These are phyloP conservation scores for Sporothrix protearum DNA, from an alignment of 2,329 filamentous ascomycete genomes.

Conservation along the genomic window DNA sequence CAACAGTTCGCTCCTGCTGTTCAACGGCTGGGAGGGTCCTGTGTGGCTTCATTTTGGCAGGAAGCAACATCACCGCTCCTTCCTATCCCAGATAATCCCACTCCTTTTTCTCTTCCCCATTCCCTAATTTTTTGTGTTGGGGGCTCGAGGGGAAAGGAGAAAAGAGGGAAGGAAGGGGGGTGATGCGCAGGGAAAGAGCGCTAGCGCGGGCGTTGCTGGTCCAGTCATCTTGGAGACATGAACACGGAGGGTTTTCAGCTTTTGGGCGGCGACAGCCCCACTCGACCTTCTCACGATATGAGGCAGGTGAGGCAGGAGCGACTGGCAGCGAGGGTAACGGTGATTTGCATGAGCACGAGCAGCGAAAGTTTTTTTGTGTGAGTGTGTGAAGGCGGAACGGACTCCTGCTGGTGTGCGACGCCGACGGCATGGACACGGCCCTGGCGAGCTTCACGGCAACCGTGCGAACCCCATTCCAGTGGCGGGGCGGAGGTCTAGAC, in stretches of 20 bases:
- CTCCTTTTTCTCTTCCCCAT: background rate
- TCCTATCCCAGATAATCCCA: background rate
- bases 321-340: background rate
- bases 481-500: background rate
- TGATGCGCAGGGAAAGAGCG: constrained; percentile 12
- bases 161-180: constrained; percentile 13
- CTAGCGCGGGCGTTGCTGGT: constrained; percentile 4
- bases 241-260: background rate
- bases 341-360: background rate
- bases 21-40: background rate
- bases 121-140: background rate
- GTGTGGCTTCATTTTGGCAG: background rate
- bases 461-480: constrained; percentile 12
- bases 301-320: background rate
- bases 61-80: background rate
- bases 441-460: constrained; percentile 18
- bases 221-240: constrained; percentile 2
- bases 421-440: background rate
- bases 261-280: constrained; percentile 1
- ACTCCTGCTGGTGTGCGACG: background rate
- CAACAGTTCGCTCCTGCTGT: background rate
- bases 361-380: background rate
- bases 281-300: constrained; percentile 7
- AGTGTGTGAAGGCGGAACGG: background rate
- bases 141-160: background rate